Base-by-base conservation (phyloP, 2,329 filamentous ascomycete species). In the Cladobotryum mycophilum region DNA sequence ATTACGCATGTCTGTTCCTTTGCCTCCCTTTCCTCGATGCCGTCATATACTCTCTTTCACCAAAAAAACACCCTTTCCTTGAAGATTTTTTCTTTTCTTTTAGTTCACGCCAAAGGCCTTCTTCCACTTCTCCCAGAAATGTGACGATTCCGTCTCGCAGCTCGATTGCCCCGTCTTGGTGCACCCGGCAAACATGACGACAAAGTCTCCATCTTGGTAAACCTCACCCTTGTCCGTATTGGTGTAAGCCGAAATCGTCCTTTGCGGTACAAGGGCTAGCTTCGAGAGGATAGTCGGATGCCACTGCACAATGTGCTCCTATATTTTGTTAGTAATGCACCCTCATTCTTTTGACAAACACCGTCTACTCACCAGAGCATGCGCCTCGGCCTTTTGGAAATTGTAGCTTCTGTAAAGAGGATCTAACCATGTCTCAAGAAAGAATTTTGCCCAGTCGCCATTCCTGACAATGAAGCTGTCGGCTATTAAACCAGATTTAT, bases 351-450 rank as follows among this genome's bases (percentile, higher is more conserved):
- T 17, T 13, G 11, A 12, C 14, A 22, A 7, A 18, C 4, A n/a
- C 17, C 45, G 40, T 14, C 13, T 33, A 67, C 83, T 65, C 75
- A 90, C 93, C 73, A 99, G 70, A 46, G 92, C 91, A 73, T 99
- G 92, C 20, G 78, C 81, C 69, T 99, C 93, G 0, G 89, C 91
- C 67, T 95, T 96, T 64, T 95, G 89, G 64, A 99, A 99, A 65
- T 96, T 95, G 72, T 99, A 99, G 58, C 79, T 88, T 56, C 92
- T 80, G 70, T 95, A 99, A 41, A 97, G 74, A 44, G 93, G 93
- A 66, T 97, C 90, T 64, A 93, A 95, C 93, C 93, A 99, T 1
- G 88, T 86, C 66, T 99, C 93, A 15, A 97, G 70, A 64, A 99
- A 89, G 73, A 88, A 99, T 63, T 86, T 87, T 41, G 88, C 87